Conservation (phyloP, 2,329 filamentous ascomycete species). For the Microdochium bolleyi region DNA sequence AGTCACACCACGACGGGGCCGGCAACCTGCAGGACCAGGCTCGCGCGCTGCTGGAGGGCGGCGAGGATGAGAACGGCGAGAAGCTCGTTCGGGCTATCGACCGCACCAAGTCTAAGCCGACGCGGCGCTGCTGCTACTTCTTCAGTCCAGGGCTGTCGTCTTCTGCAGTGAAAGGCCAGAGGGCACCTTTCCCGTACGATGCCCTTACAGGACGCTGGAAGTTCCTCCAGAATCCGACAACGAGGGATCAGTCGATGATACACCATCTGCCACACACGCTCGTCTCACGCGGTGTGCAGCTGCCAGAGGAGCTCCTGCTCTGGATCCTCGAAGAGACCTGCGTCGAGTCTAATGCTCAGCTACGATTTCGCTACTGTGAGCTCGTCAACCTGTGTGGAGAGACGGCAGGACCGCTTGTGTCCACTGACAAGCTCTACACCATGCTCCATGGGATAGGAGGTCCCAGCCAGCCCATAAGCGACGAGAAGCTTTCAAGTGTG, state of each 20-base stretch:
- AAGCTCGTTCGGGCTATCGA: constrained; percentile 37
- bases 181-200: constrained; percentile 26
- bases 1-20: constrained; percentile 7
- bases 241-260: constrained; percentile 50
- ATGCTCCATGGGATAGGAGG: constrained; percentile 56
- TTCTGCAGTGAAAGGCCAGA: constrained; percentile 9
- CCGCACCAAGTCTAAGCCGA: constrained; percentile 31
- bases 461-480: constrained; percentile 31
- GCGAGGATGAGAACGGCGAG: constrained; percentile 15
- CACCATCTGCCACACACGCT: constrained; percentile 55
- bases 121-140: constrained; percentile 39
- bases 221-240: constrained; percentile 37
- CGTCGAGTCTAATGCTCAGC: constrained; percentile 41
- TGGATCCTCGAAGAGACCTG: constrained; percentile 60
- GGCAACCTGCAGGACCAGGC: constrained; percentile 31
- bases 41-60: constrained; percentile 25
- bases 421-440: constrained; percentile 33
- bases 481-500: constrained; percentile 12
- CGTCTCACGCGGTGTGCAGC: constrained; percentile 26
- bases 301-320: constrained; percentile 57
- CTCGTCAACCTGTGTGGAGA: constrained; percentile 38
- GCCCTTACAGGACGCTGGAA: constrained; percentile 33
- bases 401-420: constrained; percentile 35
- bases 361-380: constrained; percentile 53
- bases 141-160: constrained; percentile 29